These are phyloP conservation scores for Mycena kentingensis DNA, from an alignment of 768 basidiomycete genomes.

Conservation along the genomic window DNA sequence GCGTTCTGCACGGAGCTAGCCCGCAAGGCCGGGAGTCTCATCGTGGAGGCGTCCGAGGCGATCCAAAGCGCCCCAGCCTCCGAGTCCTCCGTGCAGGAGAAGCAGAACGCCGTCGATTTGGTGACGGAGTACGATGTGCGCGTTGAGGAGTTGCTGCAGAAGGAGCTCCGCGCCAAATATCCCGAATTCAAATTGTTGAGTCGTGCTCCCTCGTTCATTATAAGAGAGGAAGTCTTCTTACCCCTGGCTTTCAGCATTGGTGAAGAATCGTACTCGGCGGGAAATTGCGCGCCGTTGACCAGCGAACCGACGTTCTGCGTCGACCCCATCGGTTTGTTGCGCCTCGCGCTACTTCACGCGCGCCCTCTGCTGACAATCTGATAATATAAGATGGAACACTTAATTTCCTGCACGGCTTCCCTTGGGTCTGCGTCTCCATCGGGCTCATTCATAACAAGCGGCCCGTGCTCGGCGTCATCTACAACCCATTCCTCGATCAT, in stretches of 20 bases:
- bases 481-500: constrained; percentile 88
- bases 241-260: constrained; percentile 64
- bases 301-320: constrained; percentile 95
- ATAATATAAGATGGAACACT: constrained; percentile 79
- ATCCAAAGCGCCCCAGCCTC: constrained; percentile 61
- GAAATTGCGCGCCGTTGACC: constrained; percentile 67
- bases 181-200: constrained; percentile 87
- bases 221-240: background rate
- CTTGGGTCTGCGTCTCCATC: constrained; percentile 87
- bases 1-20: constrained; percentile 71
- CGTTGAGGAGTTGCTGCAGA: constrained; percentile 84
- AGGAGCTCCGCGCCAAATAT: constrained; percentile 63
- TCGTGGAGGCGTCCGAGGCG: constrained; percentile 74
- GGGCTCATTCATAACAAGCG: constrained; percentile 82
- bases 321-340: constrained; percentile 83
- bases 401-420: constrained; percentile 88
- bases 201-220: constrained; percentile 39
- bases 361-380: no score
- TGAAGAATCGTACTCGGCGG: constrained; percentile 88
- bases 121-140: constrained; percentile 94
- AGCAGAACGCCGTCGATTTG: constrained; percentile 92
- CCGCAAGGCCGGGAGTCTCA: constrained; percentile 71
- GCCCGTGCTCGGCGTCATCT: constrained; percentile 89
- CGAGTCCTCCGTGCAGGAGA: constrained; percentile 62
- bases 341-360: background rate